Percentiles rank a stretch among this genome's conserved stretches.
Conservation (phyloP, 305 asterid species). For the Galium porrigens region DNA sequence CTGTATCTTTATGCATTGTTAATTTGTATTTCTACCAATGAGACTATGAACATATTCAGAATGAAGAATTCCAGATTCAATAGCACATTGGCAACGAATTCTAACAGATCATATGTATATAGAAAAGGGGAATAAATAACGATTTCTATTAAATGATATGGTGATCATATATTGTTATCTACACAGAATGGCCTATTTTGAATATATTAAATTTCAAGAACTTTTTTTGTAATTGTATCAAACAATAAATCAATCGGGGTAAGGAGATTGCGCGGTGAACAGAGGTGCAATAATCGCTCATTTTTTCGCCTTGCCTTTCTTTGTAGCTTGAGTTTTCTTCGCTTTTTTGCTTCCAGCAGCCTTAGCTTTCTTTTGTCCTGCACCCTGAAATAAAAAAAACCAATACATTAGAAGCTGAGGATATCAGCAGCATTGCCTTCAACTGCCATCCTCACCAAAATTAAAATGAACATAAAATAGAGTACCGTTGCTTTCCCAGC, state of each 20-base stretch:
- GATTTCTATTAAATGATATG: neutral
- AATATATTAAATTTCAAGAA: neutral
- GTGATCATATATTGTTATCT: neutral
- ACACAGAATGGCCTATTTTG: neutral
- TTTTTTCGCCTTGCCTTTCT: conserved; percentile 57
- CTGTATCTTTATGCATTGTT: conserved; percentile 5
- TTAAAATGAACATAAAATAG: conserved; percentile 6
- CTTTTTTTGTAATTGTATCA: neutral
- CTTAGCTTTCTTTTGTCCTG: conserved; percentile 45
- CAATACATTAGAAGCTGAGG: conserved; percentile 14
- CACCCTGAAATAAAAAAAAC: conserved; percentile 31
- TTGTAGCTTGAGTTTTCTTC: conserved; percentile 60
- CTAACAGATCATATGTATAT: neutral
- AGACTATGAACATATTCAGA: neutral
- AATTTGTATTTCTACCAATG: neutral
- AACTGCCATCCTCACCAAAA: neutral
- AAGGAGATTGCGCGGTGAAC: neutral
- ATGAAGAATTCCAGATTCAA: neutral
- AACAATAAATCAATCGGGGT: neutral
- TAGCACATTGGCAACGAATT: neutral
- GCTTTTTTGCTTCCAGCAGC: conserved; percentile 52
- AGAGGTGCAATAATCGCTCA: conserved; percentile 17
- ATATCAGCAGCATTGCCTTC: conserved; percentile 3
- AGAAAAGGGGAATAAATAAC: neutral
- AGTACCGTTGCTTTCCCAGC: conserved; percentile 46